phyloP scores from a whole-genome alignment of 2,329 filamentous ascomycete genomes.

The Fusarium proliferatum region DNA sequence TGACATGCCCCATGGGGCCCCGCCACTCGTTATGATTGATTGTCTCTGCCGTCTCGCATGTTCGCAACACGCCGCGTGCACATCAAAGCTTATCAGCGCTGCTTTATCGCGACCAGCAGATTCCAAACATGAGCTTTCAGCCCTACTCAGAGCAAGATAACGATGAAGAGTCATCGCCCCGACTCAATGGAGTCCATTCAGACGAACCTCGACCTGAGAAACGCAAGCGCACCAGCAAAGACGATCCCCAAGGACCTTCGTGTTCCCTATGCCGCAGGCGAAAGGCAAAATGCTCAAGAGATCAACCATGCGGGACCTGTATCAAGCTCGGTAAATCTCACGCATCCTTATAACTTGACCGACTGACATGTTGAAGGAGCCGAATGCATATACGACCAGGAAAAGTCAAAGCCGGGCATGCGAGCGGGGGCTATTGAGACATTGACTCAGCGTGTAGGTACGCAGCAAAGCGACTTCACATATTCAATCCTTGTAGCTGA shows the following conservation, averaged over 20 bases:
- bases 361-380: conserved; percentile 13
- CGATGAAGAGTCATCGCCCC: not conserved
- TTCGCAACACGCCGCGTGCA: not conserved
- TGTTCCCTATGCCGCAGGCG: not conserved
- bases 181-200: not conserved
- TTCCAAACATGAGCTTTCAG: not conserved
- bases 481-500: not conserved
- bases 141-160: not conserved
- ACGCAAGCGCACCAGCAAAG: not conserved
- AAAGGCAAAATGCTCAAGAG: not conserved
- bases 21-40: not conserved
- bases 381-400: conserved; percentile 51
- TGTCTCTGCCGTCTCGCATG: not conserved
- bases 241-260: not conserved
- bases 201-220: not conserved
- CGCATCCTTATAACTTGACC: rapidly evolving
- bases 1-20: not conserved
- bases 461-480: not conserved
- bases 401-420: conserved; percentile 48
- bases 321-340: not conserved
- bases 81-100: not conserved
- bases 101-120: not conserved
- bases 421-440: conserved; percentile 50
- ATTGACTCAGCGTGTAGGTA: conserved; percentile 48
- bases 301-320: not conserved